A percentile compares a stretch with the other conserved stretches of the same genome.
Evolutionary conservation across 1,284 basidiomycete genomes (phyloP).

Genomic region (Tranzscheliella williamsii): DNA sequence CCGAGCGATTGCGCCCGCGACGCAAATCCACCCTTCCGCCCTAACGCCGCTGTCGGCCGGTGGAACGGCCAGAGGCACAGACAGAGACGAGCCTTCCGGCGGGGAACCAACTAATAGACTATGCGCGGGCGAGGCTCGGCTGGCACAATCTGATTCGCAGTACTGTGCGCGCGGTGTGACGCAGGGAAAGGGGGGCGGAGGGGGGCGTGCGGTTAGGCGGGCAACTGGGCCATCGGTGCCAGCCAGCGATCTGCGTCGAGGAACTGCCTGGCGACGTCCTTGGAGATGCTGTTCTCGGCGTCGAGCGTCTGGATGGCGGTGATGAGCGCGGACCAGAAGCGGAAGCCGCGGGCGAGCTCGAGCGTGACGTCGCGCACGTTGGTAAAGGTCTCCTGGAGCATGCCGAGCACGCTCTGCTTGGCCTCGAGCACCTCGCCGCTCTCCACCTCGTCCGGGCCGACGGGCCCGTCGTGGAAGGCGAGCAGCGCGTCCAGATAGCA

Average conservation of each 20-base stretch:
- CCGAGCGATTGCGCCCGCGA: too few relatives aligned
- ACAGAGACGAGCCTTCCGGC: too few relatives aligned
- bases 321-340: conserved; percentile 95
- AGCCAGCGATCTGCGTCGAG: conserved; percentile 92
- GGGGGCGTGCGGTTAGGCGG: too few relatives aligned
- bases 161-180: too few relatives aligned
- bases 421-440: conserved; percentile 77
- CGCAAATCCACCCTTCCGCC: too few relatives aligned
- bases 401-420: conserved; percentile 82
- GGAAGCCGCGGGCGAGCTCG: conserved; percentile 92
- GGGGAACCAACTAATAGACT: too few relatives aligned
- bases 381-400: conserved; percentile 88
- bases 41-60: too few relatives aligned
- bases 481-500: conserved; percentile 77
- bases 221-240: conserved; percentile 64
- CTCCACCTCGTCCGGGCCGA: conserved; percentile 65
- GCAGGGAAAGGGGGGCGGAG: too few relatives aligned
- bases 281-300: conserved; percentile 68
- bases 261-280: conserved; percentile 87
- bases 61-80: too few relatives aligned
- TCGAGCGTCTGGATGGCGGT: conserved; percentile 84
- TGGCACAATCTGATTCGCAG: too few relatives aligned
- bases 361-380: conserved; percentile 82
- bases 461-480: conserved; percentile 73
- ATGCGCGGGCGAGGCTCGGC: too few relatives aligned